Conservation (phyloP, 306 rosid genomes). For the Pueraria montana region DNA sequence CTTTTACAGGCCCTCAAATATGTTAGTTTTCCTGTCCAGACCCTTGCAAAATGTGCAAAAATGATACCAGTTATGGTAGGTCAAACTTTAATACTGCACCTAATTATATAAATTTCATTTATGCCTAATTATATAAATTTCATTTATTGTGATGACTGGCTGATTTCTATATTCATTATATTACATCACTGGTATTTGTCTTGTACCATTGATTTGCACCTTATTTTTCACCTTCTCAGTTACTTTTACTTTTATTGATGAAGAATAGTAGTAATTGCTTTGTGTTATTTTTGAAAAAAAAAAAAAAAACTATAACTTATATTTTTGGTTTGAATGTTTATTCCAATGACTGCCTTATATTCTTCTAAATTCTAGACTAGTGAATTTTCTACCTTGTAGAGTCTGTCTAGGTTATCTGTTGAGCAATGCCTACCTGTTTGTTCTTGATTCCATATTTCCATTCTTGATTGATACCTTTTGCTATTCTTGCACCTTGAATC, state of each 20-base stretch:
- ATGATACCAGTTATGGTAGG: slow-evolving; percentile 99
- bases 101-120: slow-evolving; percentile 23
- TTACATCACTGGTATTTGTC: slow-evolving; percentile 18
- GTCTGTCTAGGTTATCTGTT: slow-evolving; percentile 17
- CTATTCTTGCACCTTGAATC: slow-evolving; percentile 17
- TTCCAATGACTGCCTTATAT: slow-evolving; percentile 14
- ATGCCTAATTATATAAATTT: slow-evolving; percentile 22
- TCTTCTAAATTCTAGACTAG: background rate
- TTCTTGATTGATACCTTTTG: background rate
- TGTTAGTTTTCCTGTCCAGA: slow-evolving; percentile 97
- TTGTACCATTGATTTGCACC: slow-evolving; percentile 16
- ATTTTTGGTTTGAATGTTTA: slow-evolving; percentile 30
- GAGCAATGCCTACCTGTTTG: background rate
- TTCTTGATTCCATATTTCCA: slow-evolving; percentile 19
- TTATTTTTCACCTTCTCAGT: slow-evolving; percentile 34
- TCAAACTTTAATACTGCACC: background rate
- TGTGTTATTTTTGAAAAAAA: background rate
- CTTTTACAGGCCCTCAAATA: slow-evolving; percentile 94
- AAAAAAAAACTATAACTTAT: background rate
- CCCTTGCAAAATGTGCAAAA: slow-evolving; percentile 95
- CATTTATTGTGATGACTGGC: background rate
- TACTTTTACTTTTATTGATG: slow-evolving; percentile 19
- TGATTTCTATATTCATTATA: slow-evolving; percentile 21
- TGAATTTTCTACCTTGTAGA: background rate
- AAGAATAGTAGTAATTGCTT: slow-evolving; percentile 6